These are phyloP conservation scores for Coniochaeta sp. DNA, from an alignment of 2,329 filamentous ascomycete species.

Conservation along the genomic window DNA sequence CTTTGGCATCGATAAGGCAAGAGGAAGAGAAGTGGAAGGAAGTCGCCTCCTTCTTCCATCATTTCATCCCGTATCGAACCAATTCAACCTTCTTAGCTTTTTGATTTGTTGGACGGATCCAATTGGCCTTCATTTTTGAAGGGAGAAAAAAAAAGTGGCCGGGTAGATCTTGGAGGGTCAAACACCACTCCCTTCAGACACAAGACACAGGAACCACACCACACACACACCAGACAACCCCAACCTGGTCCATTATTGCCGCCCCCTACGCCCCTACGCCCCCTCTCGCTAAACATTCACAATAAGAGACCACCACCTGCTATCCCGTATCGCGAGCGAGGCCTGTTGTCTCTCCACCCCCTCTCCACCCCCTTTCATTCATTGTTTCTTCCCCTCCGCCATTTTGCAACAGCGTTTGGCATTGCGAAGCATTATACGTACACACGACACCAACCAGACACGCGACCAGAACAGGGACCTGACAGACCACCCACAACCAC, in stretches of 20 bases:
- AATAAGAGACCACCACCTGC: no score
- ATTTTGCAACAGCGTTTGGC: no score
- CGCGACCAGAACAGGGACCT: background rate
- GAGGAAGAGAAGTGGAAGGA: background rate
- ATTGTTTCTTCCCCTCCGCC: no score
- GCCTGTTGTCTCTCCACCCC: no score
- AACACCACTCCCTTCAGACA: background rate
- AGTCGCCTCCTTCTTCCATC: background rate
- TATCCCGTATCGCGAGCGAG: no score
- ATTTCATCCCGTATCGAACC: background rate
- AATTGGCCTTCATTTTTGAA: no score
- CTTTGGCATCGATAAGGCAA: background rate
- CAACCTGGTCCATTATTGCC: background rate
- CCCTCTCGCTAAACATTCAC: no score
- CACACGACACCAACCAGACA: background rate
- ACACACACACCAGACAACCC: background rate
- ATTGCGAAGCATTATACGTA: no score
- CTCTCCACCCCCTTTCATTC: no score
- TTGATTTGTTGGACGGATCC: no score
- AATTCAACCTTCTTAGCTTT: background rate
- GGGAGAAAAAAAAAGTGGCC: background rate
- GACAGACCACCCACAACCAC: background rate
- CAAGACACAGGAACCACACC: background rate
- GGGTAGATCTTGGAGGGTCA: background rate
- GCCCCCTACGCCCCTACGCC: background rate